Evolutionary conservation across 345 rosid genomes (phyloP).

Genomic region (Mallotus nudiflorus): DNA sequence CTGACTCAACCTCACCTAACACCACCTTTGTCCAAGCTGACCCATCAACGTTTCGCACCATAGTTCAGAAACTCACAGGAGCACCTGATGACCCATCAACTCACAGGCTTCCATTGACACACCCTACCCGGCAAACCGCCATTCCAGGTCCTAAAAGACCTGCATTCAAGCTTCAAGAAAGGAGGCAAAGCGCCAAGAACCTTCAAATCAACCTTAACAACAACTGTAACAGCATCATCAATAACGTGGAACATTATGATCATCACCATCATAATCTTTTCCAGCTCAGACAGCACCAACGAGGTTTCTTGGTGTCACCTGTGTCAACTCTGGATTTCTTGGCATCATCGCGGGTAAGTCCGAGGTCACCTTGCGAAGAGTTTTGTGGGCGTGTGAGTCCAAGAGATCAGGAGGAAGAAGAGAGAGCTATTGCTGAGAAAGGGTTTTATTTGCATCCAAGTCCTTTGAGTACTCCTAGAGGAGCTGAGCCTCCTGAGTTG

Average conservation of each 20-base stretch:
- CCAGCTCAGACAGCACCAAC: conserved; percentile 25
- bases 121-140: conserved; percentile 27
- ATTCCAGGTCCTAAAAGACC: conserved; percentile 41
- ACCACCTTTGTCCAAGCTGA: conserved; percentile 91
- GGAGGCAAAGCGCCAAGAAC: conserved; percentile 60
- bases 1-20: conserved; percentile 53
- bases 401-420: conserved; percentile 36
- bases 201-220: conserved; percentile 66
- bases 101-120: conserved; percentile 53
- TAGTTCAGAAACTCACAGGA: conserved; percentile 89
- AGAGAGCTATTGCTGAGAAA: conserved; percentile 55
- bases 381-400: conserved; percentile 31
- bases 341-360: conserved; percentile 35
- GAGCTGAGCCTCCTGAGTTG: conserved; percentile 61
- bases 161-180: conserved; percentile 82
- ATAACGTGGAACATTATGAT: conserved; percentile 11
- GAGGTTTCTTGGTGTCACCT: conserved; percentile 59
- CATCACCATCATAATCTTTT: conserved; percentile 14
- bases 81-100: conserved; percentile 50
- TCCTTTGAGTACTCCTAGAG: conserved; percentile 45
- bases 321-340: conserved; percentile 71
- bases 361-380: conserved; percentile 31
- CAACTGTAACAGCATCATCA: conserved; percentile 22
- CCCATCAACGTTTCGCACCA: conserved; percentile 76
- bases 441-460: conserved; percentile 73